phyloP scores from a whole-genome alignment of 176 grass and related monocot species.

The Oropetium thomaeum region DNA sequence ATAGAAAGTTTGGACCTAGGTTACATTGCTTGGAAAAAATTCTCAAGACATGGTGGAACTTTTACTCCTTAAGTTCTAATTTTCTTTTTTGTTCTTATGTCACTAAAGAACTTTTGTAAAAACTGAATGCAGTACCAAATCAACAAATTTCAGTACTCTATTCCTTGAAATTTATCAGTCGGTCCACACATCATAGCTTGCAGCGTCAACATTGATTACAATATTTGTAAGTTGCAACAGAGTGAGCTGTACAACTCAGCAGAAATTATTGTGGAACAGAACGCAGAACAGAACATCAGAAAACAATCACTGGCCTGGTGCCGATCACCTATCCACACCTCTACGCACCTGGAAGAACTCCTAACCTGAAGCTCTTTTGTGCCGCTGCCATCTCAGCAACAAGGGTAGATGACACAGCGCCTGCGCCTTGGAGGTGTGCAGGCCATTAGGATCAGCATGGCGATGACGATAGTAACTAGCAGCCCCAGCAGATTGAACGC shows the following conservation, averaged over 20 bases:
- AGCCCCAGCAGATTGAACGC: slow-evolving; percentile 54
- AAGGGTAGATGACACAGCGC: slow-evolving; percentile 37
- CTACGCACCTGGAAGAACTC: background rate
- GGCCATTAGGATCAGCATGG: slow-evolving; percentile 54
- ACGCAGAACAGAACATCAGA: background rate
- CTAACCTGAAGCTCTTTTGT: background rate
- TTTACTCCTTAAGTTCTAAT: background rate
- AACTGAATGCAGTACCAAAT: background rate
- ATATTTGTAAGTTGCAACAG: background rate
- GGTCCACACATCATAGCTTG: background rate
- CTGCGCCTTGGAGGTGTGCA: slow-evolving; percentile 55
- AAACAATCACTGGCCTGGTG: slow-evolving; percentile 19
- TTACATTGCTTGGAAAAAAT: background rate
- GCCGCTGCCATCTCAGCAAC: slow-evolving; percentile 18
- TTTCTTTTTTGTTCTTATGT: background rate
- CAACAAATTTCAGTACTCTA: background rate
- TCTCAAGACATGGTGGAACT: background rate
- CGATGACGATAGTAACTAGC: slow-evolving; percentile 46
- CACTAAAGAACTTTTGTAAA: background rate
- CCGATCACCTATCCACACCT: background rate
- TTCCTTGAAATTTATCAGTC: background rate
- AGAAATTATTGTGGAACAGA: slow-evolving; percentile 25
- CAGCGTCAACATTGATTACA: background rate
- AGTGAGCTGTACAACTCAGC: background rate
- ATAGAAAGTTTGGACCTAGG: background rate